A percentile compares a stretch with the other conserved stretches of the same genome.
Evolutionary conservation across 441 rosid species (phyloP).

Genomic region (Caryocar brasiliense): DNA sequence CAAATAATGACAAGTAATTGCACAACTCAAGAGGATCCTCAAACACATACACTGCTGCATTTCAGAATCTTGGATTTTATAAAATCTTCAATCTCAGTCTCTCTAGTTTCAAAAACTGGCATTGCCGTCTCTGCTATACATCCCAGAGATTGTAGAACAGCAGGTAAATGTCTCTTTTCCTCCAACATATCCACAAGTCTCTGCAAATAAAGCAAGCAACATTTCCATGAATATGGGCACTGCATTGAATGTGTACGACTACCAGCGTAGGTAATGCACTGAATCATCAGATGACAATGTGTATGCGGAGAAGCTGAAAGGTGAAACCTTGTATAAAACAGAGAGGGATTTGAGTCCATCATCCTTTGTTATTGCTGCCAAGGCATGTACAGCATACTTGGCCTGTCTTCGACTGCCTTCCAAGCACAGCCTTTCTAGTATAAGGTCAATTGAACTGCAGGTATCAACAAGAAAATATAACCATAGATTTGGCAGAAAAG

Average conservation of each 20-base stretch:
- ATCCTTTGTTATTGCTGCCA: constrained; percentile 97
- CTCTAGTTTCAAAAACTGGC: constrained; percentile 98
- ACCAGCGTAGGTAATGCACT: too few relatives aligned
- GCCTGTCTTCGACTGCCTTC: constrained; percentile 97
- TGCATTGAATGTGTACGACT: too few relatives aligned
- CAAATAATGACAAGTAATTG: constrained; percentile 6
- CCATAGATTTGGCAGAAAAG: too few relatives aligned
- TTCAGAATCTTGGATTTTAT: constrained; percentile 68
- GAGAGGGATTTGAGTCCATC: constrained; percentile 97
- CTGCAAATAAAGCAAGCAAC: constrained; percentile 38
- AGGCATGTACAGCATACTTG: constrained; percentile 95
- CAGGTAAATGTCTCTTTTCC: constrained; percentile 79
- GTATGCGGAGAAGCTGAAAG: background rate
- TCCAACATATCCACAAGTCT: constrained; percentile 92
- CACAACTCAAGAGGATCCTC: constrained; percentile 19
- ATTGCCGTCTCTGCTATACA: constrained; percentile 97
- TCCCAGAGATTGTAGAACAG: constrained; percentile 92
- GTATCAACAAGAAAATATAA: constrained; percentile 17
- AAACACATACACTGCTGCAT: constrained; percentile 45
- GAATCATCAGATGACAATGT: too few relatives aligned
- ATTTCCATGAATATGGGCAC: too few relatives aligned
- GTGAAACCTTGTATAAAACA: constrained; percentile 82
- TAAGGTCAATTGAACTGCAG: constrained; percentile 85
- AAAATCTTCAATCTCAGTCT: constrained; percentile 73
- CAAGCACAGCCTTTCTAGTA: constrained; percentile 83